Percentiles rank a stretch among this genome's conserved stretches.
These are phyloP conservation scores for Trametes sp. DNA, from an alignment of 1,284 basidiomycete species.

Conservation along the genomic window DNA sequence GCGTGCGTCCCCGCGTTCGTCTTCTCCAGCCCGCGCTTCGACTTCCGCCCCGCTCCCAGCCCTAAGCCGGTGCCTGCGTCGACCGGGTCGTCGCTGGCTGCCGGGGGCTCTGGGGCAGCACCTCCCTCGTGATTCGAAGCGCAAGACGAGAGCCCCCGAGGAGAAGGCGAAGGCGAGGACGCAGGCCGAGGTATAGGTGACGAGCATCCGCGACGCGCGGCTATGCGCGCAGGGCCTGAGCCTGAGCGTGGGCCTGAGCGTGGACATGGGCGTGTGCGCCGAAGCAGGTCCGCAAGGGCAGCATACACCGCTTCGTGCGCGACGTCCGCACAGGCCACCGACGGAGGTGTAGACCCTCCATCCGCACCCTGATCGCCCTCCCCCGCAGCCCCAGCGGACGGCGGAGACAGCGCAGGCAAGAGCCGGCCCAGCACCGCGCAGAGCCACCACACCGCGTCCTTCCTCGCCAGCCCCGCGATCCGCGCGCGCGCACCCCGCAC, in stretches of 20 bases:
- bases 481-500: not conserved
- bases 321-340: not conserved
- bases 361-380: too few relatives aligned
- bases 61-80: not conserved
- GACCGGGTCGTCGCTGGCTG: not conserved
- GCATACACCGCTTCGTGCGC: slow-evolving; percentile 27
- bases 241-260: not conserved
- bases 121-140: slow-evolving; percentile 18
- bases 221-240: too few relatives aligned
- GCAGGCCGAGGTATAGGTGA: not conserved
- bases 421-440: slow-evolving; percentile 52
- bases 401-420: slow-evolving; percentile 30
- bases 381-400: not conserved
- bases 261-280: slow-evolving; percentile 24
- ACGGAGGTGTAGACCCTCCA: not conserved
- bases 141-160: slow-evolving; percentile 8
- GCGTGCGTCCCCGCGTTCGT: slow-evolving; percentile 1
- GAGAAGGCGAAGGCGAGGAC: slow-evolving; percentile 8
- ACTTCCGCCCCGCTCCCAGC: not conserved
- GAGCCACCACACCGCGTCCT: slow-evolving; percentile 64
- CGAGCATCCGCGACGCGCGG: not conserved
- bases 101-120: not conserved
- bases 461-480: slow-evolving; percentile 51
- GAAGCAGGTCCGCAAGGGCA: slow-evolving; percentile 27
- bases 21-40: slow-evolving; percentile 10